Base-by-base conservation (phyloP, 345 rosid species). In the Angophora floribunda region DNA sequence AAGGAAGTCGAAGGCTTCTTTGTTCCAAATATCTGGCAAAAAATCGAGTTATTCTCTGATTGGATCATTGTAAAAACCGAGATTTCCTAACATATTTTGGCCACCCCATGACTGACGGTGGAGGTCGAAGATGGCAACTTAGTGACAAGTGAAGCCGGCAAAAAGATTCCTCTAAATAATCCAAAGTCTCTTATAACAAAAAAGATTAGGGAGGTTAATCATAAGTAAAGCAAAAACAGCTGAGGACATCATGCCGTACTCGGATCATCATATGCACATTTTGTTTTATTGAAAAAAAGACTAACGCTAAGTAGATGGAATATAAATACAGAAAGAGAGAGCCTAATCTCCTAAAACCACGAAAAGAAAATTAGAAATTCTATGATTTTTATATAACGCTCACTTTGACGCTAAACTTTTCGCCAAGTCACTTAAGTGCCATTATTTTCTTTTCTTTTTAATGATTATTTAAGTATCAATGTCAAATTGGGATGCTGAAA, bases 371-470 rank as follows among this genome's bases (percentile, higher is more conserved):
- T 21, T 9, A 55, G 1, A 22, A 22, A 5, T 1, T 0, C 21
- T 0, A 55, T 9, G 0, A 55, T 22, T 55, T 55, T 22, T 0
- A 0, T 55, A 55, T 12, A 55, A 3, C 2, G 2, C 2, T n/a
- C 36, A 13, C 0, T 61, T n/a, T 63, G 2, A 14, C n/a, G 0
- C 5, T 7, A n/a, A 63, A 6, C 1, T 13, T 61, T 63, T 63
- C 7, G 4, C 0, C 0, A 7, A 13, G 0, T 63, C 17, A 63
- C 8, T n/a, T 13, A n/a, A 1, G 19, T n/a, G 36, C 9, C 32
- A 13, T 2, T 61, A 3, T 28, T 12, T 59, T 0, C 0, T 36
- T 36, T 36, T 2, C 4, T 36, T 36, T 36, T 36, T 36, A 36
- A 36, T n/a, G n/a, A 36, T 36, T 36, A 36, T 36, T 36, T 13